phyloP scores from a whole-genome alignment of 768 basidiomycete species.

The Chalciporus chontae region DNA sequence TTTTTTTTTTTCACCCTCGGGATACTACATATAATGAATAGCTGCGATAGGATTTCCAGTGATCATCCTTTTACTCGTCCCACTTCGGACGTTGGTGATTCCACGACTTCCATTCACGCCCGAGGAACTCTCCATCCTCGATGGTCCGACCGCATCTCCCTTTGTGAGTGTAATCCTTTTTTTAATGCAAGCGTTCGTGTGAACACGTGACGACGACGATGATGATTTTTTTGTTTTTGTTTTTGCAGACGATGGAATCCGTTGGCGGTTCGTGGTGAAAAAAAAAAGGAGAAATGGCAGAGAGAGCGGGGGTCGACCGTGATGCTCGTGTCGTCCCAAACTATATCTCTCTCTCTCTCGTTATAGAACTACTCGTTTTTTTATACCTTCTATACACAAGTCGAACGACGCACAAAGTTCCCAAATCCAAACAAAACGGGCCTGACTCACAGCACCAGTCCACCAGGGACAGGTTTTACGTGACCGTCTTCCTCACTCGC shows the following conservation, averaged over 20 bases:
- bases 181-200: not conserved
- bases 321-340: too few species aligned
- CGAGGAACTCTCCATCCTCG: constrained; percentile 81
- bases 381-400: too few species aligned
- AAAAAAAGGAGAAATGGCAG: not conserved
- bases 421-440: too few species aligned
- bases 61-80: constrained; percentile 80
- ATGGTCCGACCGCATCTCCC: constrained; percentile 85
- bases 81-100: constrained; percentile 66
- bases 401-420: too few species aligned
- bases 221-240: too few species aligned
- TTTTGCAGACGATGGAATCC: constrained; percentile 40
- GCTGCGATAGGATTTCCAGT: constrained; percentile 92
- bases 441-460: too few species aligned
- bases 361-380: too few species aligned
- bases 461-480: too few species aligned
- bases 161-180: constrained; percentile 51
- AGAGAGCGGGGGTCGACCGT: too few species aligned
- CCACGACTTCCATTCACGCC: constrained; percentile 71
- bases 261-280: constrained; percentile 36
- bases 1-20: too few species aligned
- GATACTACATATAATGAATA: constrained; percentile 26
- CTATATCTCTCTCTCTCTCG: too few species aligned
- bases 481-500: too few species aligned
- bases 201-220: not conserved